Evolutionary conservation across 2,329 filamentous ascomycete genomes (phyloP), one percentile per base, ranked within the genome.

Genomic region (Knufia petricola): DNA sequence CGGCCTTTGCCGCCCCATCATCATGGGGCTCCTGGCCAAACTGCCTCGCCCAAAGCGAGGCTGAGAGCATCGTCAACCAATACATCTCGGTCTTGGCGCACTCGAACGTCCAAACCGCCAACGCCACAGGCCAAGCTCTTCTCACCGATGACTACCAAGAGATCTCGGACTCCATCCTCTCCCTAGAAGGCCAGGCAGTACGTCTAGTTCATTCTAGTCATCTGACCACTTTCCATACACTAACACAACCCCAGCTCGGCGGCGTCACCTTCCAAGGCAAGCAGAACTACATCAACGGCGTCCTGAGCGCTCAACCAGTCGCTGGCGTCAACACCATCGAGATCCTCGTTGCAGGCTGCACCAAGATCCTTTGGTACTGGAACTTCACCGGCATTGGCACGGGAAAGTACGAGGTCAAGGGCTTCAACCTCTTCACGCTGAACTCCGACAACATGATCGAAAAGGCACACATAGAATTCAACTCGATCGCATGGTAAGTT

Each of bases 151-250:
- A 51, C 36, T 55, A 53, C 34, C 48, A 42, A 56, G 43, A 53
- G n/a, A n/a, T 51, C n/a, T 55, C 52, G 23, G 54, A 56, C 47
- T n/a, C 52, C 15, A 55, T 55, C 45, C 34, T 56, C 32, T 55
- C 54, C 31, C 48, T 56, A 9, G 50, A 56, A 24, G 50, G 54
- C 12, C 51, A 45, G 41, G 52, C 54, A 20, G 52, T 56, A 50
- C 44, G 50, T 40, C 19, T 19, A 40, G 9, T 8, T 17, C 12
- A n/a, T 4, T 13, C 42, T n/a, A n/a, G n/a, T n/a, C n/a, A n/a
- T n/a, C 17, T 44, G 20, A 15, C 40, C 20, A 9, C 13, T 12
- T 43, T 12, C 28, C 20, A 28, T 13, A 39, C 23, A 28, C 42
- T 51, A 42, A 47, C 26, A 47, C 13, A 42, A 19, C 39, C 8